These are phyloP conservation scores for Schwanniomyces etchellsii DNA, from an alignment of 1,139 yeast genomes.

Conservation along the genomic window DNA sequence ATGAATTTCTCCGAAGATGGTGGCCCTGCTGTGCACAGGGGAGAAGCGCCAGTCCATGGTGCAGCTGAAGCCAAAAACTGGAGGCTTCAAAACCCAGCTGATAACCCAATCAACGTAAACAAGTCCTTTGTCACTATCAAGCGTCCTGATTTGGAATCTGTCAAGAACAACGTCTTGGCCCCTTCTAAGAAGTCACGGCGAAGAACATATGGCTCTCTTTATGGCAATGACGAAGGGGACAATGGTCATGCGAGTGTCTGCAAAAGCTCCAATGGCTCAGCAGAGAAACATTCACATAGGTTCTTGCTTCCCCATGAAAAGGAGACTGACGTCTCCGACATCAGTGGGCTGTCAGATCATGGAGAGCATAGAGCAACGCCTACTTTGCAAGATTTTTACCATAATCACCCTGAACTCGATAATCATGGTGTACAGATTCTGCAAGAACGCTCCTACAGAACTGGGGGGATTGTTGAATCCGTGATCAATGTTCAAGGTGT, in stretches of 20 bases:
- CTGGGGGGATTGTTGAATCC: constrained; percentile 78
- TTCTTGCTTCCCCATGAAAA: neutral
- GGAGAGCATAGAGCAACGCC: neutral
- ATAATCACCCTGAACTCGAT: neutral
- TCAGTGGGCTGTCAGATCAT: neutral
- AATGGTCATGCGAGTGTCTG: constrained; percentile 3
- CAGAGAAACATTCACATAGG: neutral
- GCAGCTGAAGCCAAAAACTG: constrained; percentile 17
- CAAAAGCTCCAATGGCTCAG: neutral
- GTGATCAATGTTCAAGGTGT: constrained; percentile 84
- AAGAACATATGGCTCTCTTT: constrained; percentile 13
- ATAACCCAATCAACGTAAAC: constrained; percentile 71
- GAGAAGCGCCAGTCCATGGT: constrained; percentile 10
- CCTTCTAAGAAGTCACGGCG: constrained; percentile 1
- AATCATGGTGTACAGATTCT: neutral
- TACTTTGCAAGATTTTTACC: neutral
- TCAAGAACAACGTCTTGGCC: constrained; percentile 19
- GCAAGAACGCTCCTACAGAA: constrained; percentile 30
- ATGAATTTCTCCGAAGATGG: constrained; percentile 2
- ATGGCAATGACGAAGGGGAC: constrained; percentile 5
- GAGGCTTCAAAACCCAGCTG: constrained; percentile 69
- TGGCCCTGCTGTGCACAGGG: constrained; percentile 2
- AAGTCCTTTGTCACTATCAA: constrained; percentile 69
- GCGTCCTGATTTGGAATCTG: constrained; percentile 35
- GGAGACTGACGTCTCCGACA: neutral